These are phyloP conservation scores for Nematodospora valgi DNA, from an alignment of 805 yeast species.

Conservation along the genomic window DNA sequence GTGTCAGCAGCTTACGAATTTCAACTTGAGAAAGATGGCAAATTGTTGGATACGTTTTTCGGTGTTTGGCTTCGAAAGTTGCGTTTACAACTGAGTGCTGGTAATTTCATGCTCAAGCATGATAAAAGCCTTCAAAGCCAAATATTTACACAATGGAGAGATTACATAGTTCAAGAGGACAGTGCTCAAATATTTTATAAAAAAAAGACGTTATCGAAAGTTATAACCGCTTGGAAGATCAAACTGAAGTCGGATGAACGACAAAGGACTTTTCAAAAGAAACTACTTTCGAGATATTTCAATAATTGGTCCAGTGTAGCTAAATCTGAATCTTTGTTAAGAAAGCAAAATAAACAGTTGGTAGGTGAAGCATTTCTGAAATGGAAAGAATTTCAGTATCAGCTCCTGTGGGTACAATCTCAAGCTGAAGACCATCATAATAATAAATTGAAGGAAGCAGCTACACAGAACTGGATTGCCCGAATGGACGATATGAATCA, in stretches of 20 bases:
- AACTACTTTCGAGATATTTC: not conserved
- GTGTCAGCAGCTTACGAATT: conserved; percentile 4
- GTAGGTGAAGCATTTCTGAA: not conserved
- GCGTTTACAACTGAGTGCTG: conserved; percentile 8
- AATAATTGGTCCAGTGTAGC: not conserved
- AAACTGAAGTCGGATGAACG: not conserved
- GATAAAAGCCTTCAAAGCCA: conserved; percentile 4
- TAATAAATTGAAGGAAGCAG: not conserved
- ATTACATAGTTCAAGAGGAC: conserved; percentile 5
- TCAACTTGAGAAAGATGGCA: conserved; percentile 4
- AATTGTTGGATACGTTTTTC: conserved; percentile 10
- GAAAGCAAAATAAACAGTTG: not conserved
- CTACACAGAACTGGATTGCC: not conserved
- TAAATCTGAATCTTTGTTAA: not conserved
- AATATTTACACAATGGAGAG: conserved; percentile 13
- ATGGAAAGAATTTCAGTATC: not conserved
- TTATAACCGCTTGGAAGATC: conserved; percentile 1
- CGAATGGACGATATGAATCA: too few species aligned
- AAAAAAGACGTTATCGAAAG: not conserved
- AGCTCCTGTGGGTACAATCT: not conserved
- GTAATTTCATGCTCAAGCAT: conserved; percentile 6
- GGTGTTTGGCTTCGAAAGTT: conserved; percentile 15
- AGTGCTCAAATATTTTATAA: conserved; percentile 12
- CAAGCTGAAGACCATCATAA: not conserved
- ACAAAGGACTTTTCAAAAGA: not conserved